Conservation (phyloP, 2,329 filamentous ascomycete genomes). For the Furcasterigmium furcatum region DNA sequence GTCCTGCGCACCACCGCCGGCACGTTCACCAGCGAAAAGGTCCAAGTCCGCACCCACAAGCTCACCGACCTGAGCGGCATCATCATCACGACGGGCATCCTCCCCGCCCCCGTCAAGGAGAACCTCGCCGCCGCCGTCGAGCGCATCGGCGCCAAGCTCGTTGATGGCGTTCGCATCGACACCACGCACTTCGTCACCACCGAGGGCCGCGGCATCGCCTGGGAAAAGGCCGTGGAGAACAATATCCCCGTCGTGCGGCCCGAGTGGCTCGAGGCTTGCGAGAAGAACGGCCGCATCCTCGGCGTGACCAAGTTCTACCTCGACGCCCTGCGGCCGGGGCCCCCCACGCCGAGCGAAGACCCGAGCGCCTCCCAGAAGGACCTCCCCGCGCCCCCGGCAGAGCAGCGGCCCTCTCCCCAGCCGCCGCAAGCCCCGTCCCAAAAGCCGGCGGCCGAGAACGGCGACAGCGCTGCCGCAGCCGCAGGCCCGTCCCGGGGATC, state of each 20-base stretch:
- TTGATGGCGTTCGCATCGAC: conserved; percentile 88
- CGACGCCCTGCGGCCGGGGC: conserved; percentile 62
- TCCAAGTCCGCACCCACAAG: conserved; percentile 89
- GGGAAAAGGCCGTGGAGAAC: conserved; percentile 97
- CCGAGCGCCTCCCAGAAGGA: conserved; percentile 27
- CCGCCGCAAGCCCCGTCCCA: conserved; percentile 9
- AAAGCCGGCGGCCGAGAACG: conserved; percentile 18
- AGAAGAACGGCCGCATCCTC: conserved; percentile 86
- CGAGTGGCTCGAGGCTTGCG: conserved; percentile 97
- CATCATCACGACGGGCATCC: conserved; percentile 86
- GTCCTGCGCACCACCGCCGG: conserved; percentile 89
- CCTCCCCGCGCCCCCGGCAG: conserved; percentile 18
- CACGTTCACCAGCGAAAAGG: conserved; percentile 77
- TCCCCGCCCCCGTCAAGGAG: conserved; percentile 71
- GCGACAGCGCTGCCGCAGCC: conserved; percentile 13
- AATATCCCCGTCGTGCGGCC: conserved; percentile 96
- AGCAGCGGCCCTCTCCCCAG: conserved; percentile 13
- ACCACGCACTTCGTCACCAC: conserved; percentile 98
- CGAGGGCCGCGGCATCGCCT: conserved; percentile 81
- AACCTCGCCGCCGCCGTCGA: conserved; percentile 73
- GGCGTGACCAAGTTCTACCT: conserved; percentile 96
- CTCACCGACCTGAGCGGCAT: conserved; percentile 97
- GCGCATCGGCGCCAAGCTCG: conserved; percentile 87
- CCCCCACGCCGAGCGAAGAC: conserved; percentile 27
- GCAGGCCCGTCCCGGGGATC: conserved; percentile 3